phyloP scores from a whole-genome alignment of 352 stramenopile species.

The Thalassiosira mediterranea region DNA sequence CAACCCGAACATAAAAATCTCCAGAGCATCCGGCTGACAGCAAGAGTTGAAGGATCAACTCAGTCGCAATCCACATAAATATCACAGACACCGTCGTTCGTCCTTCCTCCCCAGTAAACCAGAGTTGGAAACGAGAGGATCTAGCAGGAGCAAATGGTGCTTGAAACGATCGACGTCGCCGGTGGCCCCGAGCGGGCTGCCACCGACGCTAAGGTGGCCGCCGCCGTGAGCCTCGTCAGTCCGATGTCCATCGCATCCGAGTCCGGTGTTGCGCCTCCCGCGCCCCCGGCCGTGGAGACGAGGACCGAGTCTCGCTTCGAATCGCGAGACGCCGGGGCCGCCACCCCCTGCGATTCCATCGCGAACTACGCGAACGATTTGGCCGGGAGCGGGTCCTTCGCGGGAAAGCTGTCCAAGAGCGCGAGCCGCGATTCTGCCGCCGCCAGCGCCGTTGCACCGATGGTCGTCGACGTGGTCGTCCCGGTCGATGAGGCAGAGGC shows the following conservation, averaged over 20 bases:
- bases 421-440: not conserved
- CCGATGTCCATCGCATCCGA: not conserved
- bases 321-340: not conserved
- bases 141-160: no score
- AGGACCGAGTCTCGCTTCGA: no score
- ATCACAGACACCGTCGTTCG: no score
- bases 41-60: no score
- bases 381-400: not conserved
- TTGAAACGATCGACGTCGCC: conserved; percentile 5
- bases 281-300: not conserved
- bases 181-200: not conserved
- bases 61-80: no score
- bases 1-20: no score
- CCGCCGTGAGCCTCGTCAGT: not conserved
- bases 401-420: not conserved
- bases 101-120: no score
- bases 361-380: conserved; percentile 1
- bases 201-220: not conserved
- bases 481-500: no score
- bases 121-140: no score
- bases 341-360: conserved; percentile 17
- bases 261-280: not conserved
- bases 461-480: not conserved
- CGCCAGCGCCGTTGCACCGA: not conserved
- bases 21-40: no score